Evolutionary conservation across 805 yeast genomes (phyloP).

Genomic region (Candida manassasensis): DNA sequence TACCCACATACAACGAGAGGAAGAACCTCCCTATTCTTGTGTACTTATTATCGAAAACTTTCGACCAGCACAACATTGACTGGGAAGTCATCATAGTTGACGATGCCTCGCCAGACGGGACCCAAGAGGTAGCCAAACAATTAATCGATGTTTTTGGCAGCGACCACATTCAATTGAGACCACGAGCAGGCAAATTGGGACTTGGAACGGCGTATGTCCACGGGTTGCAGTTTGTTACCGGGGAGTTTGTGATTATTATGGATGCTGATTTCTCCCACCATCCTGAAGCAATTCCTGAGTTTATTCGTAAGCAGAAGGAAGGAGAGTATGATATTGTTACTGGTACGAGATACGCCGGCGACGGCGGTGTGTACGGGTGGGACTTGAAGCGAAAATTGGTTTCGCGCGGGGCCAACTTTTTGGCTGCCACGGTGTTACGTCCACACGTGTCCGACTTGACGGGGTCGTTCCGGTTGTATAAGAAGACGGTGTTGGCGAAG

Average conservation of each 20-base stretch:
- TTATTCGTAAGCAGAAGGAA: conserved; percentile 57
- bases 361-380: conserved; percentile 85
- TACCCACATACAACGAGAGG: conserved; percentile 76
- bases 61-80: conserved; percentile 50
- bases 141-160: conserved; percentile 53
- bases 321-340: conserved; percentile 50
- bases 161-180: conserved; percentile 57
- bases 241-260: conserved; percentile 75
- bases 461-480: conserved; percentile 72
- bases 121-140: conserved; percentile 66
- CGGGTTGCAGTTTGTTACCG: conserved; percentile 66
- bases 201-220: conserved; percentile 79
- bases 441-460: conserved; percentile 73
- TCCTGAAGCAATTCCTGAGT: conserved; percentile 74
- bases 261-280: conserved; percentile 83
- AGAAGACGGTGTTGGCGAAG: conserved; percentile 61
- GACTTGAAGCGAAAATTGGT: conserved; percentile 74
- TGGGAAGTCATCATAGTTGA: conserved; percentile 80
- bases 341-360: conserved; percentile 70
- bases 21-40: conserved; percentile 60
- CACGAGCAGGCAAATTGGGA: conserved; percentile 75
- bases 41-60: conserved; percentile 65
- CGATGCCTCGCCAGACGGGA: conserved; percentile 79
- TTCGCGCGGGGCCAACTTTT: conserved; percentile 75
- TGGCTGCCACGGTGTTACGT: conserved; percentile 66